These are phyloP conservation scores for Vaccinium myrtillus DNA, from an alignment of 148 eudicot species.

Conservation along the genomic window DNA sequence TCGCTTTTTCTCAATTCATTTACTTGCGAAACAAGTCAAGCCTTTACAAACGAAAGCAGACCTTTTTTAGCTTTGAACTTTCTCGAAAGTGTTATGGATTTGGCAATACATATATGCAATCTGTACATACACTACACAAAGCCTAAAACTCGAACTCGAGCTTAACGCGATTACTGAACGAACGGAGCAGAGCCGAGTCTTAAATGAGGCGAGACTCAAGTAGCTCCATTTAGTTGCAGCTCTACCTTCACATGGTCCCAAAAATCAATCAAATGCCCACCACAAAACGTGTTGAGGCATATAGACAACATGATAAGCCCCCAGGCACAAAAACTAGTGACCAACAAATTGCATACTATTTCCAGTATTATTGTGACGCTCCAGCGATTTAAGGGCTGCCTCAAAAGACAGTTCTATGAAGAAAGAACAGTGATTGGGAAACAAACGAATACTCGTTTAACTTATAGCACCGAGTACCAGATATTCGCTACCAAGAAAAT, in stretches of 20 bases:
- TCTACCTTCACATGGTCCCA: slow-evolving; percentile 2
- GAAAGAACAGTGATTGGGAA: background rate
- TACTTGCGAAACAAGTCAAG: too few species aligned
- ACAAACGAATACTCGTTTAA: background rate
- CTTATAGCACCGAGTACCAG: background rate
- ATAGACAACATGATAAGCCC: background rate
- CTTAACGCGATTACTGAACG: too few species aligned
- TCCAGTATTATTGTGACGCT: background rate
- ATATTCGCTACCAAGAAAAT: background rate
- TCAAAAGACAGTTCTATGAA: background rate
- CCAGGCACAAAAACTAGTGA: background rate
- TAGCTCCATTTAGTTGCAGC: too few species aligned
- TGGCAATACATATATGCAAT: too few species aligned
- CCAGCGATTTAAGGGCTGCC: background rate
- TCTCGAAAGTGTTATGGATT: too few species aligned
- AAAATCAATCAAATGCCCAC: background rate
- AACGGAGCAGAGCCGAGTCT: too few species aligned
- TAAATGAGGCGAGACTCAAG: background rate
- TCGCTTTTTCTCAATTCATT: too few species aligned
- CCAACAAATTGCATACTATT: background rate
- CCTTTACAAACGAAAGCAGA: too few species aligned
- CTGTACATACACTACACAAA: too few species aligned
- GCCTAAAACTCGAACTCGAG: too few species aligned
- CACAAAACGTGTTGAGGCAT: slow-evolving; percentile 3
- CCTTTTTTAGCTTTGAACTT: too few species aligned